Base-by-base conservation (phyloP, 129 eudicot species). In the Artemisia argyi region DNA sequence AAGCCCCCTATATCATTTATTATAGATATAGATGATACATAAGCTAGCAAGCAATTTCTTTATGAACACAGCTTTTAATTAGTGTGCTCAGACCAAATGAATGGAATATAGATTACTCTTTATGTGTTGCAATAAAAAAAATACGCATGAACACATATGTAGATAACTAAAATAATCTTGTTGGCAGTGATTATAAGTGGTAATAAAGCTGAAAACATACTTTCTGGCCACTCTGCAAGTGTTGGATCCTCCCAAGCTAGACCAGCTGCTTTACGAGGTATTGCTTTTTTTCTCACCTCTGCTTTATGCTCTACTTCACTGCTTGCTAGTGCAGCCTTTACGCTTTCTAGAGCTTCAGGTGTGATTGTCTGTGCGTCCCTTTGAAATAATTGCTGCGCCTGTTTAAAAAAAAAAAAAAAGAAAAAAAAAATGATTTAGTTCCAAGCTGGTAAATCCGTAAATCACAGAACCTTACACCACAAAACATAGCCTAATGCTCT, bases 201-300 rank as follows among this genome's bases (percentile, higher is more conserved):
- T 4, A 61, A 5, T 18, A 56, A 12, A 64, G 39, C 5, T 8
- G 56, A 35, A 46, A 67, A 2, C 86, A 46, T 83, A 89, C 98
- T 92, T 76, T 92, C 96, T 13, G 98, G 98, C 98, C 96, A 92
- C 42, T 92, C 98, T 44, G 98, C 96, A 20, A 92, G 88, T 5
- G 96, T 92, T n/a, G 98, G 95, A 80, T 92, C 98, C 79, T 92
- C 98, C 98, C 98, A 92, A 18, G 87, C 61, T 74, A 84, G 90
- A 52, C 98, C 98, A 46, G 98, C 98, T 28, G 98, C 98, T 82
- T 87, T 92, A 48, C 98, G 86, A 56, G 98, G 98, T 55, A 92
- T 65, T 11, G 98, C 96, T 80, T 85, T 89, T 91, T 92, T 92
- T 73, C 85, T 92, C 1, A 87, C 84, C 76, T 92, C 96, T 17